Conservation (phyloP, 495 filamentous ascomycete species). For the Aspergillus saccharolyticus region DNA sequence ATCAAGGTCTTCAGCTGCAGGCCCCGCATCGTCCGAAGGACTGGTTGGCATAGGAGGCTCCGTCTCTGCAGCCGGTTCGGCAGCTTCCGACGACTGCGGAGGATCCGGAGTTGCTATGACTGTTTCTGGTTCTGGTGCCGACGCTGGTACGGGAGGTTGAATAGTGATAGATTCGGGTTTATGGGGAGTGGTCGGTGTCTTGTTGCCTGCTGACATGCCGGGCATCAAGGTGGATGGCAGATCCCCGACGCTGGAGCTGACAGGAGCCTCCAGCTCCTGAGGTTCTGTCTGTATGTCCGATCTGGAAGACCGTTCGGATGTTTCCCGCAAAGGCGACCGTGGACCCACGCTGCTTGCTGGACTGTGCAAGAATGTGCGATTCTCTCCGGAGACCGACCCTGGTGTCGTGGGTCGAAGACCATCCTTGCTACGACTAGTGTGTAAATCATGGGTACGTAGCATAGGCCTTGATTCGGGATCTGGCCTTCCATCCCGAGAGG, state of each 20-base stretch:
- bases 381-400: slow-evolving; percentile 24
- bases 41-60: slow-evolving; percentile 11
- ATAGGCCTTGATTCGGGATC: slow-evolving; percentile 16
- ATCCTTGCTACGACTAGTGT: slow-evolving; percentile 26
- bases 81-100: slow-evolving; percentile 8
- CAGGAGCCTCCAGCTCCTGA: slow-evolving; percentile 16
- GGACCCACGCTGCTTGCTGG: slow-evolving; percentile 23
- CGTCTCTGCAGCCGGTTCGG: slow-evolving; percentile 7
- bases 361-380: slow-evolving; percentile 16
- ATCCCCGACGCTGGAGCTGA: slow-evolving; percentile 10
- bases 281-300: slow-evolving; percentile 13
- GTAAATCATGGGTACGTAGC: slow-evolving; percentile 17
- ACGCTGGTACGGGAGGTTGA: neutral
- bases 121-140: neutral
- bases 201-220: slow-evolving; percentile 16
- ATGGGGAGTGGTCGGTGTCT: slow-evolving; percentile 16
- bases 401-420: slow-evolving; percentile 29
- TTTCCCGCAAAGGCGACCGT: slow-evolving; percentile 25
- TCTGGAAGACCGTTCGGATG: slow-evolving; percentile 14
- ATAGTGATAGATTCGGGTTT: slow-evolving; percentile 10
- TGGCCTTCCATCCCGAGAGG: slow-evolving; percentile 28
- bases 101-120: slow-evolving; percentile 2
- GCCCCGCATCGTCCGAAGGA: slow-evolving; percentile 15
- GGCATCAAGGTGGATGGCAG: slow-evolving; percentile 24
- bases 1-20: slow-evolving; percentile 45